These are phyloP conservation scores for Citrus sp. DNA, from an alignment of 345 rosid genomes.

Conservation along the genomic window DNA sequence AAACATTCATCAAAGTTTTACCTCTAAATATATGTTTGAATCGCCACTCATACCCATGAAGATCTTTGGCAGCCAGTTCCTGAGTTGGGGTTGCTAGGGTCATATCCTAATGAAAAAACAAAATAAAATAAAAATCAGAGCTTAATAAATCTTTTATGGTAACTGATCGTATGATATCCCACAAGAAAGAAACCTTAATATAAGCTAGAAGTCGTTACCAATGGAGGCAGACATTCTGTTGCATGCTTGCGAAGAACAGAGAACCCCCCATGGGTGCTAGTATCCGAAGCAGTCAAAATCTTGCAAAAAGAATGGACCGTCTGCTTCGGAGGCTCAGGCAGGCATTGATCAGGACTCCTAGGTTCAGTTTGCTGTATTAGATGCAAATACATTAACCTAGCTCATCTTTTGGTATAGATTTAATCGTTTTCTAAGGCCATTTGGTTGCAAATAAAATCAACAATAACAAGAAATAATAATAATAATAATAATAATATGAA, in stretches of 20 bases:
- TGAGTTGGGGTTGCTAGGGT: slow-evolving; percentile 57
- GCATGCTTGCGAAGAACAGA: slow-evolving; percentile 90
- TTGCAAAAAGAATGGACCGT: slow-evolving; percentile 68
- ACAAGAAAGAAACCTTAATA: neutral
- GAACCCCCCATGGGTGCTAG: slow-evolving; percentile 96
- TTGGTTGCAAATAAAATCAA: neutral
- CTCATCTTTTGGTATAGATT: neutral
- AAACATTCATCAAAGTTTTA: slow-evolving; percentile 14
- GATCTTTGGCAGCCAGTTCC: slow-evolving; percentile 68
- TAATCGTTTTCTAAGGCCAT: neutral
- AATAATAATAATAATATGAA: neutral
- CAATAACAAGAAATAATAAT: neutral
- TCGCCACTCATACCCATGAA: slow-evolving; percentile 76
- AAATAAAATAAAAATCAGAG: neutral
- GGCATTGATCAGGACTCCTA: slow-evolving; percentile 41
- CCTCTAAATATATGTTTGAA: slow-evolving; percentile 83
- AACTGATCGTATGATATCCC: neutral
- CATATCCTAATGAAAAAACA: slow-evolving; percentile 38
- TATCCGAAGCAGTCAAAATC: slow-evolving; percentile 87
- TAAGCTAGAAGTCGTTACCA: slow-evolving; percentile 34
- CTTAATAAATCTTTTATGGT: neutral
- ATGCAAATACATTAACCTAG: neutral
- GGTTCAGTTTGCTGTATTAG: slow-evolving; percentile 63
- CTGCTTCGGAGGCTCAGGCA: slow-evolving; percentile 42
- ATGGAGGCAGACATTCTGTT: slow-evolving; percentile 68